phyloP scores from a whole-genome alignment of 306 rosid species.

The Casuarina equisetifolia region DNA sequence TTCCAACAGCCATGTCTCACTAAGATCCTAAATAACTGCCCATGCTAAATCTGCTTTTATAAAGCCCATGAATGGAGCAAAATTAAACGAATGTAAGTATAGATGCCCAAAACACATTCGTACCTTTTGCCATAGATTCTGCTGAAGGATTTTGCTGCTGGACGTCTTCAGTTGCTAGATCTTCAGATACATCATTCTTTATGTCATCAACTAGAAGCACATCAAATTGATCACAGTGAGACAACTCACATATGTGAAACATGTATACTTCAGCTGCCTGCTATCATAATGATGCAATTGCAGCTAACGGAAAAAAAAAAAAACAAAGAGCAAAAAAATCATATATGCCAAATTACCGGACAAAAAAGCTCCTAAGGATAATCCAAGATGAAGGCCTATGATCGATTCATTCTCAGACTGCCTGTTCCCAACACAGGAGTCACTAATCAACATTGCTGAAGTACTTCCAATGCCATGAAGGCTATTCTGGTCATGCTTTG shows the following conservation, averaged over 20 bases:
- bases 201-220: constrained; percentile 47
- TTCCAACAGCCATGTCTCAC: background rate
- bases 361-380: constrained; percentile 61
- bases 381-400: constrained; percentile 76
- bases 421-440: constrained; percentile 36
- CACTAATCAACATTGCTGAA: constrained; percentile 32
- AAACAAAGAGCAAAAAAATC: constrained; percentile 1
- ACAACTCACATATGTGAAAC: constrained; percentile 16
- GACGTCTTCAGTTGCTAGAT: constrained; percentile 44
- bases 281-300: constrained; percentile 22
- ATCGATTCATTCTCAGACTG: constrained; percentile 49
- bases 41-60: constrained; percentile 17
- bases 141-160: constrained; percentile 38
- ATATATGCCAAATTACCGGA: constrained; percentile 49
- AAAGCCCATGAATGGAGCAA: constrained; percentile 13
- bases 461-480: constrained; percentile 32
- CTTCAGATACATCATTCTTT: constrained; percentile 37
- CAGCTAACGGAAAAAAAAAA: background rate
- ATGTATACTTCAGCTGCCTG: constrained; percentile 1
- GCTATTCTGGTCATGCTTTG: constrained; percentile 41
- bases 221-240: constrained; percentile 36
- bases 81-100: constrained; percentile 7
- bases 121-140: constrained; percentile 42
- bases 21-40: constrained; percentile 1
- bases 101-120: constrained; percentile 25